phyloP scores from a whole-genome alignment of 306 rosid species.

The Begonia fuchsioides region DNA sequence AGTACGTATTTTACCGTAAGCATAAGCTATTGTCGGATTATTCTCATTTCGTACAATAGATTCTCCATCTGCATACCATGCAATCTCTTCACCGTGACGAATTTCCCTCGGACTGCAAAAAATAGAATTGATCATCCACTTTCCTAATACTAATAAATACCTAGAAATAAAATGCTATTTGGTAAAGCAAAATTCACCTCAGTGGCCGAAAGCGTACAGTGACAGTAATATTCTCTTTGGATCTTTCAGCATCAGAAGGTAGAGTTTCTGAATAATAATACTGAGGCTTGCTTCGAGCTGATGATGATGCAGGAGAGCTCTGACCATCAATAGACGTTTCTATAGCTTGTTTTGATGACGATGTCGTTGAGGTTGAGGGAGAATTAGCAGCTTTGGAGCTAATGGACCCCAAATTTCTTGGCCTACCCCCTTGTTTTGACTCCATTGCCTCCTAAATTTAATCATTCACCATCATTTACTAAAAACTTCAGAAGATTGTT shows the following conservation, averaged over 20 bases:
- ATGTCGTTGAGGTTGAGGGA: constrained; percentile 69
- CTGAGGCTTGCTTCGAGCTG: constrained; percentile 74
- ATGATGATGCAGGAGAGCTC: constrained; percentile 91
- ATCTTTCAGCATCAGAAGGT: constrained; percentile 29
- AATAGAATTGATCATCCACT: constrained; percentile 7
- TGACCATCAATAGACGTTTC: constrained; percentile 58
- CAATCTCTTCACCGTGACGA: constrained; percentile 95
- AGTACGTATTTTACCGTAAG: constrained; percentile 50
- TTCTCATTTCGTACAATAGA: constrained; percentile 80
- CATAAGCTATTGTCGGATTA: constrained; percentile 86
- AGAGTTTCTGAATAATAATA: constrained; percentile 38
- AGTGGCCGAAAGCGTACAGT: constrained; percentile 96
- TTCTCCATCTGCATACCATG: constrained; percentile 99
- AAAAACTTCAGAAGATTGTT: constrained; percentile 5
- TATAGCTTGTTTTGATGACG: constrained; percentile 60
- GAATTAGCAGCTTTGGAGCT: constrained; percentile 50
- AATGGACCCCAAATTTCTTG: constrained; percentile 32
- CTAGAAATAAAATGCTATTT: neutral
- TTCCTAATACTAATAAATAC: constrained; percentile 6
- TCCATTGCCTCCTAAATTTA: constrained; percentile 44
- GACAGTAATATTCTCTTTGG: constrained; percentile 89
- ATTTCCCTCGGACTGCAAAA: constrained; percentile 74
- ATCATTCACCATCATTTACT: constrained; percentile 25
- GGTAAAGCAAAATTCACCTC: constrained; percentile 27
- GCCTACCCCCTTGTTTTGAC: constrained; percentile 41